Evolutionary conservation across 352 stramenopile genomes (phyloP), one percentile per base, ranked within the genome.

Genomic region (Globisporangium spiculum): DNA sequence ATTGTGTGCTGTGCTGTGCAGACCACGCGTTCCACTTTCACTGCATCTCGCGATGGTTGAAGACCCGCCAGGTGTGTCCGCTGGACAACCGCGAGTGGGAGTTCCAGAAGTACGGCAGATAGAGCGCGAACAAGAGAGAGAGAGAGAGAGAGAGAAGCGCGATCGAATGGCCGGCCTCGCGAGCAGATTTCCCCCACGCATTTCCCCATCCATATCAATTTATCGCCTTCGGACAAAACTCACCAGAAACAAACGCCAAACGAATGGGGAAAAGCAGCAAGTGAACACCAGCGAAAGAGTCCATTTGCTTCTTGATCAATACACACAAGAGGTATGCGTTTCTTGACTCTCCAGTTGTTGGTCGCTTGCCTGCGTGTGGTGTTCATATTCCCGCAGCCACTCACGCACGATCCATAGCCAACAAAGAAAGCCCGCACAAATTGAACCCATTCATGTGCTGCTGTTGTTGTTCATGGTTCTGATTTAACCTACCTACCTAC

Each of bases 1-100:
- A 96, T 76, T 82, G 81, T 6, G 97, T 96, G 68, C 84, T 32
- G 41, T n/a, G 3, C 79, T 62, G 90, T 85, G 69, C 86, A 93
- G 96, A 98, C 74, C 98, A 99, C 75, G 97, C 98, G 12, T 99
- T 99, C 84, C 98, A 99, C 85, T 98, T 99, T 64, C 97, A 99
- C 85, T 99, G 98, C 84, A 99, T 99, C 73, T 98, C 98, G 73
- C 92, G 98, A 69, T 99, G 98, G 98, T 86, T 99, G 60, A 99
- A 99, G 86, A 99, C 97, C 22, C 84, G 97, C 58, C 97, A 97
- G 71, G 97, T 99, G 56, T 99, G 98, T 89, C 98, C 98, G 46
- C 80, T 99, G 56, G 99, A 98, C 86, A 99, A 99, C 85, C 98
- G 98, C 77, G 97, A 99, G 87, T 99, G 98, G 98, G 98, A 99